Evolutionary conservation across 2,329 filamentous ascomycete genomes (phyloP).

Genomic region (Helicocarpus griseus): DNA sequence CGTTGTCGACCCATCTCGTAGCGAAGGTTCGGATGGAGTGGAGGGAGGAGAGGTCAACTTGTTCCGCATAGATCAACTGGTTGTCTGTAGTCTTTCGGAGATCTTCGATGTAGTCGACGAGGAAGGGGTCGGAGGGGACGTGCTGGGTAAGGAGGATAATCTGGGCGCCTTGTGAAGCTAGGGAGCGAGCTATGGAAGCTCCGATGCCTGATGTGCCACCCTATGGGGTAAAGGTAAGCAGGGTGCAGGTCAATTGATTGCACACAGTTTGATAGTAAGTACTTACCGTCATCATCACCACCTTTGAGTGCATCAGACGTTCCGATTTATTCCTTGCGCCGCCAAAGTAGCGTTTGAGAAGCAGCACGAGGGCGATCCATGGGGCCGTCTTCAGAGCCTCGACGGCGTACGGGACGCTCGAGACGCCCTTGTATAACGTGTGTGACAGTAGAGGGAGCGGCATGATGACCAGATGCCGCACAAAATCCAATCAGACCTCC

Average conservation of each 20-base stretch:
- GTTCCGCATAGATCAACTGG: slow-evolving; percentile 86
- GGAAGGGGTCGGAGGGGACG: slow-evolving; percentile 71
- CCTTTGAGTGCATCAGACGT: slow-evolving; percentile 82
- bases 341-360: slow-evolving; percentile 65
- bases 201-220: slow-evolving; percentile 91
- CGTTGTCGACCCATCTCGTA: slow-evolving; percentile 96
- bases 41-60: slow-evolving; percentile 81
- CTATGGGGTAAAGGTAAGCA: slow-evolving; percentile 29
- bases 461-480: slow-evolving; percentile 35
- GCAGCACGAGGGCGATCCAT: slow-evolving; percentile 42
- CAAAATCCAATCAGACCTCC: not conserved
- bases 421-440: slow-evolving; percentile 45
- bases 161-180: slow-evolving; percentile 78
- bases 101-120: slow-evolving; percentile 87
- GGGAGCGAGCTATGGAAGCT: slow-evolving; percentile 60
- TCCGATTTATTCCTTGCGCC: slow-evolving; percentile 68
- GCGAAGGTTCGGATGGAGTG: slow-evolving; percentile 87
- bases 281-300: slow-evolving; percentile 77
- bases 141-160: slow-evolving; percentile 81
- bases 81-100: slow-evolving; percentile 68
- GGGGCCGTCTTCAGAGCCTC: slow-evolving; percentile 44
- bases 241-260: not conserved
- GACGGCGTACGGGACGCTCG: slow-evolving; percentile 44
- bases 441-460: slow-evolving; percentile 51
- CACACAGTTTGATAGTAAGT: not conserved